Base-by-base conservation (phyloP, 441 rosid species). In the Aleurites moluccanus region DNA sequence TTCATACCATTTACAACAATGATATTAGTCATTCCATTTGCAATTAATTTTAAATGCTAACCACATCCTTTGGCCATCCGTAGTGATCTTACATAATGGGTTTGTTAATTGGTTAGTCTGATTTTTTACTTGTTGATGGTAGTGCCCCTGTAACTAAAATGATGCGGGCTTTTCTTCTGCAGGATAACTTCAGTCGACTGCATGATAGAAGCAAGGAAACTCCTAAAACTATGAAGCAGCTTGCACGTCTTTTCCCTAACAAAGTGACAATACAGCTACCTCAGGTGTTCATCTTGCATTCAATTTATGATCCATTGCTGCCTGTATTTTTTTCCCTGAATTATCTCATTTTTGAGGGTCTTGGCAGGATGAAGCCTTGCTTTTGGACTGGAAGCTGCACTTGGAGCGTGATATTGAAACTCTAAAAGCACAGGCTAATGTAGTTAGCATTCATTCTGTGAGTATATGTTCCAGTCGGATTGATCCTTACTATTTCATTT, bases 261-360 rank as follows among this genome's bases (percentile, higher is more conserved):
- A 96, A 94, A 93, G 91, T 96, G 75, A 79, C 89, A n/a, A 87
- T 96, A 82, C 99, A 96, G 83, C 78, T 91, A 67, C 99, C 99
- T 85, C 98, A 94, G 98, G 99, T 96, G 55, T 64, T 68, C 70
- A 61, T 47, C 69, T 27, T 50, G 60, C 23, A 20, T 45, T 78
- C 38, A 2, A 10, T 70, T 65, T 64, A 25, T 73, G 55, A 50
- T 42, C 18, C 21, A 30, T 25, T 35, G 66, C 5, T 64, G 52
- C 57, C 63, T 45, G 28, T 7, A 14, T 10, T 69, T 33, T 66
- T 6, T 60, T 11, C 3, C 23, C 50, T 72, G 52, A 49, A 57
- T 23, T 77, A 28, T 64, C 57, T 61, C 75, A 75, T 78, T 67
- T 84, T 50, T 73, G 65, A 38, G 47, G 75, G 59, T 78, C 66